Evolutionary conservation across 2,329 filamentous ascomycete genomes (phyloP).

Genomic region (Fusarium goolgardi): DNA sequence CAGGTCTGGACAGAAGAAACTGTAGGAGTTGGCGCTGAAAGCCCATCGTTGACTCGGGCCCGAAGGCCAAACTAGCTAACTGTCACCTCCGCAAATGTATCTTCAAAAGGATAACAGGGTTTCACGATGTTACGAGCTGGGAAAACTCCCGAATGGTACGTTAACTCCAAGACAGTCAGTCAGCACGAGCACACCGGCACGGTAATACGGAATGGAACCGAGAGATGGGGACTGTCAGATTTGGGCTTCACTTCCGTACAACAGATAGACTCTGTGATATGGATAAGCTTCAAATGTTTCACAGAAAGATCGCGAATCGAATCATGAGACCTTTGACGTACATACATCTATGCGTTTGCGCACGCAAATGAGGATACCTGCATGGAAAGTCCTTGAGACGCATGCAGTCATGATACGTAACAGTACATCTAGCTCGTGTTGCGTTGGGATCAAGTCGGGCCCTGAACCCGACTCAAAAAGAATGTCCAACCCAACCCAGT

Average conservation of each 20-base stretch:
- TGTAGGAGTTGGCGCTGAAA: conserved; percentile 2
- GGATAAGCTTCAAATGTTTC: conserved; percentile 28
- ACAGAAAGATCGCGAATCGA: conserved; percentile 38
- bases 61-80: neutral
- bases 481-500: conserved; percentile 25
- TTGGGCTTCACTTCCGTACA: conserved; percentile 25
- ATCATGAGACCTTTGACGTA: conserved; percentile 34
- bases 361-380: conserved; percentile 43
- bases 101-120: neutral
- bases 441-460: conserved; percentile 36
- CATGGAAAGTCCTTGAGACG: conserved; percentile 44
- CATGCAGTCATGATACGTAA: conserved; percentile 47
- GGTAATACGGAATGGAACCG: conserved; percentile 16
- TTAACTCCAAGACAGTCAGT: conserved; percentile 17
- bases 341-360: conserved; percentile 38
- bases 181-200: conserved; percentile 14
- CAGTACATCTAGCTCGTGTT: conserved; percentile 30
- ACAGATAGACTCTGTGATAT: conserved; percentile 14
- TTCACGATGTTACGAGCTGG: conserved; percentile 2
- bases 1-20: neutral
- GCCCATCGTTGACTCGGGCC: conserved; percentile 1
- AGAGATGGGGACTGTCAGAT: conserved; percentile 22
- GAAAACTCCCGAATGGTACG: conserved; percentile 36
- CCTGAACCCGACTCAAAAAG: conserved; percentile 30
- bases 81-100: neutral